A percentile compares a stretch with the other conserved stretches of the same genome.
Conservation (phyloP, 2,329 filamentous ascomycete species). For the Aureobasidium sp. region DNA sequence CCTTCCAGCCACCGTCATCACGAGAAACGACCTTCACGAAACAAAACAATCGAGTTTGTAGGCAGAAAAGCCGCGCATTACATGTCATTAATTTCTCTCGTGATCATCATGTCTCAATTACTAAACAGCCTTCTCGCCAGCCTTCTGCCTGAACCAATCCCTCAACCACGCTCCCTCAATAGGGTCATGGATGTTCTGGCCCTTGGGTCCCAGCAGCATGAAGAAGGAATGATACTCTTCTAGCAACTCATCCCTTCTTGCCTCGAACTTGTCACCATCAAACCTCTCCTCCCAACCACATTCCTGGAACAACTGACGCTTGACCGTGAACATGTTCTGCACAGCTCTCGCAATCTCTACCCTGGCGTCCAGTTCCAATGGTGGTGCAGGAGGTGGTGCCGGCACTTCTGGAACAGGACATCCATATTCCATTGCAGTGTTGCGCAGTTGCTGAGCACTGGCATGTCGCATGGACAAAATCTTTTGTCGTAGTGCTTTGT, state of each 20-base stretch:
- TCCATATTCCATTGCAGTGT: conserved; percentile 6
- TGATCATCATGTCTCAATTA: neutral
- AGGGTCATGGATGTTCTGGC: conserved; percentile 5
- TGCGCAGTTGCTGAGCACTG: conserved; percentile 4
- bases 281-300: conserved; percentile 11
- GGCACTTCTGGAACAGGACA: neutral
- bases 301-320: conserved; percentile 5
- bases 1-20: neutral
- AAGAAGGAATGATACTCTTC: conserved; percentile 3
- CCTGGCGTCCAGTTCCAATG: neutral
- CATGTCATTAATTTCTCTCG: neutral
- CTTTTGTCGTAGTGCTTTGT: conserved; percentile 2
- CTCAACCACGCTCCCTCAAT: conserved; percentile 9
- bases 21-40: conserved; percentile 8
- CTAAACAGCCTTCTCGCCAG: conserved; percentile 12
- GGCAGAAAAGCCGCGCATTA: neutral
- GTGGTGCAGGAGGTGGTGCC: conserved; percentile 1
- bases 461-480: conserved; percentile 9
- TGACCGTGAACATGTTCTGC: conserved; percentile 6
- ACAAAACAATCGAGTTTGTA: neutral
- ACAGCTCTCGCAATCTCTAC: conserved; percentile 12
- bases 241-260: neutral
- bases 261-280: conserved; percentile 12
- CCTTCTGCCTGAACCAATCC: conserved; percentile 15
- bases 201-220: neutral